Conservation (phyloP, 2,329 filamentous ascomycete species). For the Hypoxylon sp. region DNA sequence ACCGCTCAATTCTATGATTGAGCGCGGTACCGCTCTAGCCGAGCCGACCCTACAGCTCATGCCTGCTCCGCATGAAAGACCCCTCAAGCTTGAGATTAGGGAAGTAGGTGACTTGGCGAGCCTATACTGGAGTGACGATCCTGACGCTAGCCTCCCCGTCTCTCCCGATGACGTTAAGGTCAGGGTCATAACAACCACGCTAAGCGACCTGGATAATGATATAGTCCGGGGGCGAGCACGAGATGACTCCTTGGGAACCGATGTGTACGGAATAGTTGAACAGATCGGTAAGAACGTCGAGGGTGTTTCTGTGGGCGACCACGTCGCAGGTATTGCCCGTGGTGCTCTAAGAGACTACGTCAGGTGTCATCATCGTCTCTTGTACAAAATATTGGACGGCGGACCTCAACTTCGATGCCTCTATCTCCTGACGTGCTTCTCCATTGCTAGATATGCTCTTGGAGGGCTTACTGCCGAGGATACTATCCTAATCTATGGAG, state of each 20-base stretch:
- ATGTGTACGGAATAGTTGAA: constrained; percentile 59
- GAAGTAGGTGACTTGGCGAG: constrained; percentile 32
- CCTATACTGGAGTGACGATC: constrained; percentile 44
- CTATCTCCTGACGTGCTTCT: constrained; percentile 58
- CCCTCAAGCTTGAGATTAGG: constrained; percentile 39
- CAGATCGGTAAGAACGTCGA: constrained; percentile 55
- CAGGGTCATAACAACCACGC: constrained; percentile 55
- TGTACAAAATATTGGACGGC: constrained; percentile 45
- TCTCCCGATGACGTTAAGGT: constrained; percentile 59
- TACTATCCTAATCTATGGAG: constrained; percentile 62
- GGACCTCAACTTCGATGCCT: neutral
- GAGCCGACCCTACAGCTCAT: constrained; percentile 33
- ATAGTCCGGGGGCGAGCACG: constrained; percentile 54
- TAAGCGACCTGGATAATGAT: constrained; percentile 59
- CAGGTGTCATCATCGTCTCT: constrained; percentile 57
- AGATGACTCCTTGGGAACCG: constrained; percentile 57
- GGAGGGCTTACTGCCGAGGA: constrained; percentile 52
- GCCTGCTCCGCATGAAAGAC: constrained; percentile 28
- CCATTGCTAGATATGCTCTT: constrained; percentile 63
- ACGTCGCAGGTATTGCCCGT: constrained; percentile 59
- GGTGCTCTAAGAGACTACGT: constrained; percentile 57
- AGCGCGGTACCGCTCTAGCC: constrained; percentile 49
- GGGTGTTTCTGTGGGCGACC: constrained; percentile 56
- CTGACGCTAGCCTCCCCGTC: constrained; percentile 41
- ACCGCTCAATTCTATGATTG: constrained; percentile 63